These are phyloP conservation scores for Epichloe baconii DNA, from an alignment of 2,329 filamentous ascomycete species.

Conservation along the genomic window DNA sequence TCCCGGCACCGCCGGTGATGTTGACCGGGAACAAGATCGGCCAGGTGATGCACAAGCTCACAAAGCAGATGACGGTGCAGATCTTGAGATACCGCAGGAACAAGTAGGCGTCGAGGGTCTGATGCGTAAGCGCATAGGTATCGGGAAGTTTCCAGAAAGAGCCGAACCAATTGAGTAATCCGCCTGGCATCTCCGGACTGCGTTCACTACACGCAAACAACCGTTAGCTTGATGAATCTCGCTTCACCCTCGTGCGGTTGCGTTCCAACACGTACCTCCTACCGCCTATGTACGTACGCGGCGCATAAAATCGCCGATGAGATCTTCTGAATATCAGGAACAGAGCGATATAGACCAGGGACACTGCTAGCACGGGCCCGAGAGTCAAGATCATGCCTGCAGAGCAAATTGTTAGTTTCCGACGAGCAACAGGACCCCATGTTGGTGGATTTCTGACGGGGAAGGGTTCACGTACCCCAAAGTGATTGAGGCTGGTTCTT, in stretches of 20 bases:
- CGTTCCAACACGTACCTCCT: constrained; percentile 25
- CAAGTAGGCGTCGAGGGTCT: constrained; percentile 79
- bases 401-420: constrained; percentile 4
- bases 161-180: constrained; percentile 48
- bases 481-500: constrained; percentile 19
- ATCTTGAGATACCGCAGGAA: constrained; percentile 78
- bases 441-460: neutral
- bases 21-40: constrained; percentile 77
- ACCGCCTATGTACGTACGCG: constrained; percentile 37
- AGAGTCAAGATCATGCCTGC: constrained; percentile 36
- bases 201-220: constrained; percentile 30
- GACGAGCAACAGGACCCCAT: neutral
- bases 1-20: constrained; percentile 58
- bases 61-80: constrained; percentile 61
- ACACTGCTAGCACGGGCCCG: constrained; percentile 36
- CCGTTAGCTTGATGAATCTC: neutral
- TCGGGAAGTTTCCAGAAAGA: constrained; percentile 54
- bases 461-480: constrained; percentile 17
- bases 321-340: constrained; percentile 37
- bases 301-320: constrained; percentile 40
- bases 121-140: constrained; percentile 70
- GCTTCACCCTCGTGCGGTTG: neutral
- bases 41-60: constrained; percentile 72
- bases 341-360: constrained; percentile 34
- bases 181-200: constrained; percentile 40